Percentiles rank a stretch among this genome's conserved stretches.
Evolutionary conservation across 164 flowering plant genomes (phyloP).

Genomic region (grape (Vitis vinifera)): DNA sequence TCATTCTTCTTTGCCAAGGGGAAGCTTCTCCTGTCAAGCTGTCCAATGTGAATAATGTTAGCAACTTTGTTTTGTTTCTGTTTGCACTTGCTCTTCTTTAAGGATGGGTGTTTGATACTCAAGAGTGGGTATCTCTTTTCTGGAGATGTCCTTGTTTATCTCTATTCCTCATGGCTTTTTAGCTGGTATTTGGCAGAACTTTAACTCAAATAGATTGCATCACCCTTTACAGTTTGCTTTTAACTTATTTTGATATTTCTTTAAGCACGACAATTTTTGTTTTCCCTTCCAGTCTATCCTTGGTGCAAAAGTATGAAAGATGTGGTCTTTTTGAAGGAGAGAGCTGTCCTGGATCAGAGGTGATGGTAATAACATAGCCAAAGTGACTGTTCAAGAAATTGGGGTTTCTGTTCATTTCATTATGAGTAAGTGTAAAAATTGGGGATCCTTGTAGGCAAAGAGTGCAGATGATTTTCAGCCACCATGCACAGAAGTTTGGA

Average conservation of each 20-base stretch:
- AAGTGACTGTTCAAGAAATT: too few species aligned
- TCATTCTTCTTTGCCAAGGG: neutral
- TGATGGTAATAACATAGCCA: too few species aligned
- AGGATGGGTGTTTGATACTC: neutral
- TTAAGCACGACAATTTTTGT: neutral
- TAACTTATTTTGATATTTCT: too few species aligned
- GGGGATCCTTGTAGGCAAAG: too few species aligned
- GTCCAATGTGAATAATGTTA: neutral
- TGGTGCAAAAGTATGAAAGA: slow-evolving; percentile 1
- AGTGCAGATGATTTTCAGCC: too few species aligned
- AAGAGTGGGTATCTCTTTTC: neutral
- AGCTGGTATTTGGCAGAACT: neutral
- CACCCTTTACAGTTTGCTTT: neutral
- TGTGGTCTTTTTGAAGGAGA: neutral
- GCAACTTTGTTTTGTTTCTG: neutral
- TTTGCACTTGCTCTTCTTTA: neutral
- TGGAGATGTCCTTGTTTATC: neutral
- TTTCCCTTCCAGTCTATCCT: slow-evolving; percentile 7
- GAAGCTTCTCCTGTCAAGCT: neutral
- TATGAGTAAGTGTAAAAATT: too few species aligned
- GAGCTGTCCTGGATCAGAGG: neutral
- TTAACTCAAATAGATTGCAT: neutral
- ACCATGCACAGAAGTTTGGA: too few species aligned
- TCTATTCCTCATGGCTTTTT: neutral
- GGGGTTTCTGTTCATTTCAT: too few species aligned